Base-by-base conservation (phyloP, 2,329 filamentous ascomycete species). In the Dendryphion nanum region DNA sequence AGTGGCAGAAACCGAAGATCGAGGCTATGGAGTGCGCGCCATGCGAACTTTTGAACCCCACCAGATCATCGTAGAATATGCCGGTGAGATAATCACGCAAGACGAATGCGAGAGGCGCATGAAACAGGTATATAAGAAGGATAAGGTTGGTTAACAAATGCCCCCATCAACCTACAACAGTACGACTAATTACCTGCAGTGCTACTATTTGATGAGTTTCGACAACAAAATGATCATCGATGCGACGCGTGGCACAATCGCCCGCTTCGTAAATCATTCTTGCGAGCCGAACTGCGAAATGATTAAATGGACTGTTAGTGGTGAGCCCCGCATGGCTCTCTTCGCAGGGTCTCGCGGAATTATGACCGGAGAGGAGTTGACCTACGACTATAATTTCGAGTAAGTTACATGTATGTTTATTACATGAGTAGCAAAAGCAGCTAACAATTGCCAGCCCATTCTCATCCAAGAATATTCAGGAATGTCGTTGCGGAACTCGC, bases 181-280 rank as follows among this genome's bases (percentile, higher is more conserved):
- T 16, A 4, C n/a, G 7, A 13, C 12, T 6, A 12, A 20, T 18
- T n/a, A 24, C 37, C 56, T 63, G 15, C 52, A 95, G 87, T 95
- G 89, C 68, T 97, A 95, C 67, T 98, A 98, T 66, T 75, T 98
- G 34, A 98, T 98, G 93, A 89, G 89, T 39, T 96, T 97, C 62
- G 90, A 97, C 61, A 89, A 96, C 66, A 93, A 94, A 66, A 93
- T 97, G 82, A 95, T 97, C 56, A 95, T 98, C 49, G 93, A 98
- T 70, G 93, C 91, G 21, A 96, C 90, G 18, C 89, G 88, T 39
- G 93, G 93, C 55, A 95, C 88, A 50, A 95, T 97, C 67, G 91
- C 93, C 57, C 86, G 93, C 39, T 98, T 98, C 65, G 90, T 98
- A 63, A 98, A 98, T 63, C 93, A 98, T 66, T 95, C 89, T 14